phyloP scores from a whole-genome alignment of 192 early-diverging fungal genomes.

The Cetraspora pellucida region DNA sequence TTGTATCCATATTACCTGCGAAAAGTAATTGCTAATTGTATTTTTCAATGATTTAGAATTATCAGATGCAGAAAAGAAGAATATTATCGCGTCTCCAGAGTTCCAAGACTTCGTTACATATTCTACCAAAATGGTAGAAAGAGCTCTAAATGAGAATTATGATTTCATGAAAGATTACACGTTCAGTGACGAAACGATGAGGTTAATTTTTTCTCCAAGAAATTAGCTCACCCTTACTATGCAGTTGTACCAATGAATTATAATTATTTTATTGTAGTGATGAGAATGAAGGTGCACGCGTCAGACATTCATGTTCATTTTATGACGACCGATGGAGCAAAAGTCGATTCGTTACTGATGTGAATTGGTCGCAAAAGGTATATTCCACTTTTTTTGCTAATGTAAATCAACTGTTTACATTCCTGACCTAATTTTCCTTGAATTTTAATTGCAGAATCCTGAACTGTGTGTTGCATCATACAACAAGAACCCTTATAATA shows the following conservation, averaged over 20 bases:
- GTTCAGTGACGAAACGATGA: conserved; percentile 54
- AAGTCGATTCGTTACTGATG: conserved; percentile 86
- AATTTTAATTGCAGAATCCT: conserved; percentile 59
- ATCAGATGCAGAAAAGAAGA: conserved; percentile 81
- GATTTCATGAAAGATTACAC: conserved; percentile 96
- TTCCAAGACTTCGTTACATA: conserved; percentile 87
- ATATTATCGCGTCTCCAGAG: conserved; percentile 70
- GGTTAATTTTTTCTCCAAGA: conserved; percentile 40
- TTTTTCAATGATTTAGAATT: conserved; percentile 53
- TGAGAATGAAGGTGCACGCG: conserved; percentile 62
- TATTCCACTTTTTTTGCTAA: not conserved
- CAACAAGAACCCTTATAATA: conserved; percentile 83
- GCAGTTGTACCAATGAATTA: not conserved
- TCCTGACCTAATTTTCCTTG: not conserved
- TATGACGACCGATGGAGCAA: conserved; percentile 84
- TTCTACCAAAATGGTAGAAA: conserved; percentile 85
- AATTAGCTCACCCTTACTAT: not conserved
- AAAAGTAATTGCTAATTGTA: not conserved
- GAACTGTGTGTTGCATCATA: conserved; percentile 90
- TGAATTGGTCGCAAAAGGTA: conserved; percentile 92
- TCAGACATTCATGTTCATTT: conserved; percentile 73
- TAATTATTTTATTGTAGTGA: conserved; percentile 47
- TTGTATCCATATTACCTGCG: not conserved
- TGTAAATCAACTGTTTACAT: conserved; percentile 1
- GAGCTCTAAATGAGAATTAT: conserved; percentile 86